A percentile compares a stretch with the other conserved stretches of the same genome.
Conservation (phyloP, 768 basidiomycete species). For the Phylloporus sp. region DNA sequence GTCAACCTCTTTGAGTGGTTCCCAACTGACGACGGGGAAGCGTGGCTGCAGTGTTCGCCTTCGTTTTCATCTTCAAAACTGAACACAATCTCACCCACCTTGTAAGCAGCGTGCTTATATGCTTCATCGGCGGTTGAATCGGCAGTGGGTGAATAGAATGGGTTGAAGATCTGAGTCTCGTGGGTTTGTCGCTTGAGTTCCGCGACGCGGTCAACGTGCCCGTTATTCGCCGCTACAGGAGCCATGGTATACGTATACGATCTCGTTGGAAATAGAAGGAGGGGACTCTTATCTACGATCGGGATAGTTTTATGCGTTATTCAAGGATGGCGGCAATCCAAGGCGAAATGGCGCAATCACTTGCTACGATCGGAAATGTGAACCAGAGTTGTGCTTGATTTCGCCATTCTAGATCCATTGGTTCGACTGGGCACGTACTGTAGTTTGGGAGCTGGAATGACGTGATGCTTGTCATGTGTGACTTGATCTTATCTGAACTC, state of each 20-base stretch:
- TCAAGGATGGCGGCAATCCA: conserved; percentile 7
- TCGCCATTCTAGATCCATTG: conserved; percentile 8
- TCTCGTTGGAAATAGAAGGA: background rate
- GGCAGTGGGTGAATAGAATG: conserved; percentile 62
- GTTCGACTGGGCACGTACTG: background rate
- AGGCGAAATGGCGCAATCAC: conserved; percentile 19
- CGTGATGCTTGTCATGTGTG: background rate
- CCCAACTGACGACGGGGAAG: conserved; percentile 62
- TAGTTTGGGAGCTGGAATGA: background rate
- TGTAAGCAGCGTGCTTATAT: conserved; percentile 56
- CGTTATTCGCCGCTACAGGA: conserved; percentile 40
- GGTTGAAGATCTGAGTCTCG: conserved; percentile 41
- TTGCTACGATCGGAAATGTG: conserved; percentile 9
- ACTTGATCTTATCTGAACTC: background rate
- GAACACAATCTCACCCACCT: conserved; percentile 34
- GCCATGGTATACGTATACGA: conserved; percentile 36
- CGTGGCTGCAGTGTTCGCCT: conserved; percentile 43
- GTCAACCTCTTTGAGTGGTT: conserved; percentile 51
- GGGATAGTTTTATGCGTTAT: conserved; percentile 16
- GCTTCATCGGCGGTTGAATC: conserved; percentile 44
- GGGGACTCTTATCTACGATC: background rate
- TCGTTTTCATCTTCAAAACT: background rate
- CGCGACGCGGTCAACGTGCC: conserved; percentile 16
- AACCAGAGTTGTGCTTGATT: conserved; percentile 8
- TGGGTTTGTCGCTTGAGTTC: conserved; percentile 24